Evolutionary conservation across 2,329 filamentous ascomycete species (phyloP).

Genomic region (Macroventuria anomochaeta): DNA sequence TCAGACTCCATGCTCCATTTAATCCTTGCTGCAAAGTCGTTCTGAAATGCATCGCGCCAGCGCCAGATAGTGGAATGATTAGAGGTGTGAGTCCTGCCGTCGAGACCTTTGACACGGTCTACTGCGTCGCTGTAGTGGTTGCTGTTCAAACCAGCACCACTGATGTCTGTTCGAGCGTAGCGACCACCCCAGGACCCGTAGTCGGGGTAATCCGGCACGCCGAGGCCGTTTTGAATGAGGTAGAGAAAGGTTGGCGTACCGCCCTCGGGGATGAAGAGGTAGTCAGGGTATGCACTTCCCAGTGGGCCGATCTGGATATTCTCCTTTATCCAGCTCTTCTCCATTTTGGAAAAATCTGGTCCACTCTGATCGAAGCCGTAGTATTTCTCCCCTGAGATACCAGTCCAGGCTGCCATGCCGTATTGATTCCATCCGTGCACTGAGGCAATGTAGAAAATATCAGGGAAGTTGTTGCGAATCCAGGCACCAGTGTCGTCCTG

Average conservation of each 20-base stretch:
- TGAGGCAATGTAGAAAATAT: constrained; percentile 63
- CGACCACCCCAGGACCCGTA: constrained; percentile 61
- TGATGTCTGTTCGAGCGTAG: constrained; percentile 48
- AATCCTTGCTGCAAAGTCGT: constrained; percentile 58
- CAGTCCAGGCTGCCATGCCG: constrained; percentile 61
- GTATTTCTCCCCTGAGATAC: constrained; percentile 60
- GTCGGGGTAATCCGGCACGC: constrained; percentile 54
- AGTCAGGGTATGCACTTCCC: constrained; percentile 52
- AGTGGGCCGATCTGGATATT: constrained; percentile 62
- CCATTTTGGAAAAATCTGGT: constrained; percentile 57
- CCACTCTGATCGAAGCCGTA: constrained; percentile 58
- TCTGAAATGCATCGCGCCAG: constrained; percentile 61
- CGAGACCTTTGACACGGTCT: constrained; percentile 46
- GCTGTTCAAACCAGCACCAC: constrained; percentile 42
- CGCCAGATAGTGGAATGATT: constrained; percentile 61
- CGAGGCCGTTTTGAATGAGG: constrained; percentile 57
- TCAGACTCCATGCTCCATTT: constrained; percentile 54
- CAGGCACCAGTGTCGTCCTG: constrained; percentile 65
- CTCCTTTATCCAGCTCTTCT: constrained; percentile 59
- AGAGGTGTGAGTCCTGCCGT: constrained; percentile 44
- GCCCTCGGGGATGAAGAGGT: constrained; percentile 61
- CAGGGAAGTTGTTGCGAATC: constrained; percentile 62
- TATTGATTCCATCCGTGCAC: constrained; percentile 65
- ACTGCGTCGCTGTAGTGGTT: constrained; percentile 50
- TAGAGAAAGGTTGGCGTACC: constrained; percentile 61